Evolutionary conservation across 257 asterid species (phyloP), one percentile per base, ranked within the genome.

Genomic region (Hygrophila difformis): DNA sequence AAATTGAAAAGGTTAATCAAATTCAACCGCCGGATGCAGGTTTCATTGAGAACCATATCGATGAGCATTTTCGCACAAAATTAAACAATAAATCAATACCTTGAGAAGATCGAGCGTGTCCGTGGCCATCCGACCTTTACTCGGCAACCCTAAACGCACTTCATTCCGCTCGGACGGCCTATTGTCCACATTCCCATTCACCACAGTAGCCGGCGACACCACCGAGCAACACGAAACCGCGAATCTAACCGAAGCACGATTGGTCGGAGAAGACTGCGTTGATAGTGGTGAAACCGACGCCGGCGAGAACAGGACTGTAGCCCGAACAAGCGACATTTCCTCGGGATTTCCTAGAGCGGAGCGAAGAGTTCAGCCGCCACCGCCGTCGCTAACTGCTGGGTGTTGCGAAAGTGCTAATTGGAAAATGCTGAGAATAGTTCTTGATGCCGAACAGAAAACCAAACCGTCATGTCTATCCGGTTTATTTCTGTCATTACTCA

Each of bases 61-160:
- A 33, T 5, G 8, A 33, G 8, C 10, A 33, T 1, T 5, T 33
- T 9, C 3, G 8, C 37, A 33, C 12, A 12, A 33, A 5, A 33
- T 10, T 2, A 33, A 9, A 33, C 10, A n/a, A n/a, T 33, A 9
- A 33, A 10, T 33, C 6, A 44, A 44, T 66, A 89, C 98, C 88
- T 78, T 82, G 55, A 89, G 94, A 59, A 89, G 92, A 54, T 86
- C 88, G 19, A 89, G 82, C 51, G 95, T 74, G 34, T 91, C 99
- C 7, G 82, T 33, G 3, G 99, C 96, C 96, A 91, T 82, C 48
- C 99, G 79, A 26, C 99, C 99, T 73, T 91, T 91, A 56, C 99
- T 91, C 29, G 99, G 99, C 75, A 91, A 65, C 9, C 99, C 99
- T n/a, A 91, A 76, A 18, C 99, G 94, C 63, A 91, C 76, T 56